A percentile compares a stretch with the other conserved stretches of the same genome.
phyloP scores from a whole-genome alignment of 1,284 basidiomycete species.

The Ceratobasidium sp. region DNA sequence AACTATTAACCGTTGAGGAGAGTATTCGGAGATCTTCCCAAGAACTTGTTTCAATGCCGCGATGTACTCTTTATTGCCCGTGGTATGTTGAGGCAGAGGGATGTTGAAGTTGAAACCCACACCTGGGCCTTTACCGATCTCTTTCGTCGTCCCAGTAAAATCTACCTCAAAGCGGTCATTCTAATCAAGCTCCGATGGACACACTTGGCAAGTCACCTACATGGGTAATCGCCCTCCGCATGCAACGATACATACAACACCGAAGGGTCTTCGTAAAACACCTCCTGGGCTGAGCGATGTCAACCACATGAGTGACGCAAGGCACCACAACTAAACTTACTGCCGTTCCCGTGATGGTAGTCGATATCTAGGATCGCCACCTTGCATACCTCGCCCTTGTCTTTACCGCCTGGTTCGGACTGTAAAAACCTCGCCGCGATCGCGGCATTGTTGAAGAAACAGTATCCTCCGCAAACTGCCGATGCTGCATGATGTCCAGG shows the following conservation, averaged over 20 bases:
- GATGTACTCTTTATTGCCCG: slow-evolving; percentile 55
- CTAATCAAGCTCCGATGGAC: neutral
- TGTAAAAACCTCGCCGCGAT: slow-evolving; percentile 56
- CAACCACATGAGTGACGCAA: neutral
- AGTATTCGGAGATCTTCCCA: slow-evolving; percentile 52
- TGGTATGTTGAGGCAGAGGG: slow-evolving; percentile 55
- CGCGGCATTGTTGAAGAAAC: slow-evolving; percentile 58
- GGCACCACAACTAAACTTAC: slow-evolving; percentile 48
- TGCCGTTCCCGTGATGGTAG: slow-evolving; percentile 61
- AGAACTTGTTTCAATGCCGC: slow-evolving; percentile 52
- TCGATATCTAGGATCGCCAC: slow-evolving; percentile 60
- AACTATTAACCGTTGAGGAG: slow-evolving; percentile 55
- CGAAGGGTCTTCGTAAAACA: slow-evolving; percentile 57
- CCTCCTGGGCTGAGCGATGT: slow-evolving; percentile 55
- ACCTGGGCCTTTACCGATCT: slow-evolving; percentile 55
- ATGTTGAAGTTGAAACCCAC: slow-evolving; percentile 56
- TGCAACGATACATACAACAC: slow-evolving; percentile 60
- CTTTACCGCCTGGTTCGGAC: slow-evolving; percentile 3
- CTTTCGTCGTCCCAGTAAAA: slow-evolving; percentile 57
- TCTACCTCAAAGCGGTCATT: slow-evolving; percentile 50
- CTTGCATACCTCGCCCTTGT: slow-evolving; percentile 7
- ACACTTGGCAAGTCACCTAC: slow-evolving; percentile 51
- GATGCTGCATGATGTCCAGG: slow-evolving; percentile 59
- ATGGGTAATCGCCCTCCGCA: slow-evolving; percentile 58
- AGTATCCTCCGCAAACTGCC: slow-evolving; percentile 58